Conservation (phyloP, 768 basidiomycete species). For the Boletus rufocinnamomeus region DNA sequence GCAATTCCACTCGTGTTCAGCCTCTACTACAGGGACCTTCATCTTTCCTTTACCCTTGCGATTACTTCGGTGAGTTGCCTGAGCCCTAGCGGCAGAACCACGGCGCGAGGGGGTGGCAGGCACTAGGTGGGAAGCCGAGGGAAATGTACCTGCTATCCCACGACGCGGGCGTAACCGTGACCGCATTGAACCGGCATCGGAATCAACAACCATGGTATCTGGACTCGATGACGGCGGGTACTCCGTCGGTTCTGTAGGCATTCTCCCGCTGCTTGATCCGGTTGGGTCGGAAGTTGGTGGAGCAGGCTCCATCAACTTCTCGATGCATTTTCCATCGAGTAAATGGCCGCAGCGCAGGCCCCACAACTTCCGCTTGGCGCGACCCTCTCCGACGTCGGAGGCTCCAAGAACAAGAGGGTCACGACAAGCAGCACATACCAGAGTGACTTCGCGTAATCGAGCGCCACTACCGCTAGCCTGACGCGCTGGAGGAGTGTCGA, state of each 20-base stretch:
- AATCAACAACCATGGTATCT: constrained; percentile 30
- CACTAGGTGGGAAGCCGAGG: constrained; percentile 6
- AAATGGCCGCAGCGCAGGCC: constrained; percentile 76
- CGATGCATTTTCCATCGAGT: constrained; percentile 75
- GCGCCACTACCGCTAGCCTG: constrained; percentile 28
- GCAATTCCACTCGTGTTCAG: constrained; percentile 60
- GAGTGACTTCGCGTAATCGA: constrained; percentile 39
- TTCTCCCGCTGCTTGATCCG: constrained; percentile 19
- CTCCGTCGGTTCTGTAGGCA: constrained; percentile 8
- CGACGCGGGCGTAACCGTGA: constrained; percentile 58
- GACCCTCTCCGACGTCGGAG: constrained; percentile 49
- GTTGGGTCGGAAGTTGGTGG: constrained; percentile 9
- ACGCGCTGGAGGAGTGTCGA: constrained; percentile 37
- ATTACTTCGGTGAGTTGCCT: constrained; percentile 17
- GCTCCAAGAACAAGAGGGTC: constrained; percentile 62
- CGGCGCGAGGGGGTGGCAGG: constrained; percentile 14
- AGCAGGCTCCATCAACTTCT: constrained; percentile 53
- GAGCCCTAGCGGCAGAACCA: background rate
- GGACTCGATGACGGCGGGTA: constrained; percentile 21
- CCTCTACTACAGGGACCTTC: constrained; percentile 43
- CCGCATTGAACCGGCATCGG: constrained; percentile 45
- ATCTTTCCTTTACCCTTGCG: constrained; percentile 39
- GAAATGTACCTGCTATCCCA: constrained; percentile 12
- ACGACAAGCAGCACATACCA: constrained; percentile 69
- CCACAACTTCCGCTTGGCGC: constrained; percentile 58